phyloP scores from a whole-genome alignment of 495 filamentous ascomycete genomes.

The Penicillium tannophilum region DNA sequence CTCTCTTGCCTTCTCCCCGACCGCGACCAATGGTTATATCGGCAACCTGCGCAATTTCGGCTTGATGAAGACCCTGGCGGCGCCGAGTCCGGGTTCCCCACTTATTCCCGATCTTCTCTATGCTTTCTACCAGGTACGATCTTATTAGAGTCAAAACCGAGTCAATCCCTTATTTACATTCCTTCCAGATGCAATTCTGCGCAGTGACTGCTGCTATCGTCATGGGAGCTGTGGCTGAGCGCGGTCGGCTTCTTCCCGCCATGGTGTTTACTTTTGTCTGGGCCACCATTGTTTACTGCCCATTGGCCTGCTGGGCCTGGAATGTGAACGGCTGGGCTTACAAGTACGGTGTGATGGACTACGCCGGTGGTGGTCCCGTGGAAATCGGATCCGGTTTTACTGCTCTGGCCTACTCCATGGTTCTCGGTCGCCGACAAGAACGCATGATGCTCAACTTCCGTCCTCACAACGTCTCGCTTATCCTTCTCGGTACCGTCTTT shows the following conservation, averaged over 20 bases:
- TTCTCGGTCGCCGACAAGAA: constrained; percentile 94
- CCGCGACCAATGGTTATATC: constrained; percentile 67
- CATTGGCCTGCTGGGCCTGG: constrained; percentile 94
- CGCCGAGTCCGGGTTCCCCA: constrained; percentile 64
- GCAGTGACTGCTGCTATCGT: constrained; percentile 90
- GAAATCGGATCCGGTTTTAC: constrained; percentile 94
- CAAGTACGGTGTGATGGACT: constrained; percentile 92
- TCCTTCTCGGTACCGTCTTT: constrained; percentile 90
- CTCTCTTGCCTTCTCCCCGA: constrained; percentile 66
- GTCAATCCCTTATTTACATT: not conserved
- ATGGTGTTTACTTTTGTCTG: constrained; percentile 96
- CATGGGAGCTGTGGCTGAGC: constrained; percentile 89
- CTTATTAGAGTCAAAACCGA: not conserved
- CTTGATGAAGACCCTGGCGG: constrained; percentile 62
- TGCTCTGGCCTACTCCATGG: constrained; percentile 91
- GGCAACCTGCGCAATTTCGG: constrained; percentile 67
- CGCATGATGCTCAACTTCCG: constrained; percentile 98
- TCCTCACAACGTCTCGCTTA: constrained; percentile 97
- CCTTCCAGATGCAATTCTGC: constrained; percentile 87
- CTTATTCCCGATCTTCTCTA: constrained; percentile 66
- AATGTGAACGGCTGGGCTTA: constrained; percentile 91
- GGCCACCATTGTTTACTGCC: constrained; percentile 97
- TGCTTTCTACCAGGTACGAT: constrained; percentile 66
- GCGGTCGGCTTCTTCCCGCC: constrained; percentile 89
- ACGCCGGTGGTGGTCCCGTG: constrained; percentile 96